Conservation (phyloP, 2,329 filamentous ascomycete species). For the Colletotrichum viniferum region DNA sequence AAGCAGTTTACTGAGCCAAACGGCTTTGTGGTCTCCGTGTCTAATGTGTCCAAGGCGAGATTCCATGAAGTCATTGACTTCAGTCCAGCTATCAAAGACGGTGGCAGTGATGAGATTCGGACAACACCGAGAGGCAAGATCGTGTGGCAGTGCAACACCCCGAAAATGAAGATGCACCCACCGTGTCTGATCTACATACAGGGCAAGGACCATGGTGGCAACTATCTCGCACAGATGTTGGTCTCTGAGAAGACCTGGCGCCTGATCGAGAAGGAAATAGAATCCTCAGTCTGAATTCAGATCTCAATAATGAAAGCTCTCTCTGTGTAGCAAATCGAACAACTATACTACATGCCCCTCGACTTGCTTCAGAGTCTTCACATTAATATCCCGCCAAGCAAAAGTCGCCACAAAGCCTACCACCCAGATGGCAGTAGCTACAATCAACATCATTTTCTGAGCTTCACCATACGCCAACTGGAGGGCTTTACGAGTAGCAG, state of each 20-base stretch:
- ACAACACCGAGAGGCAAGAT: constrained; percentile 6
- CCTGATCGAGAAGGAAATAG: not conserved
- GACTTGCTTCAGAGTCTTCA: not conserved
- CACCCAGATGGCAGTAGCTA: not conserved
- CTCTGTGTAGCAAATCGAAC: not conserved
- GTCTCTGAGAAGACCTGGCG: constrained; percentile 3
- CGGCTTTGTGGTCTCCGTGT: constrained; percentile 8
- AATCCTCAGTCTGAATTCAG: not conserved
- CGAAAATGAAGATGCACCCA: not conserved
- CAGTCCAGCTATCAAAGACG: not conserved
- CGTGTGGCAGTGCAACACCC: constrained; percentile 11
- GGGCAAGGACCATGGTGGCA: constrained; percentile 3
- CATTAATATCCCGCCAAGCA: not conserved
- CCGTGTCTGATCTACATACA: constrained; percentile 10
- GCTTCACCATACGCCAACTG: not conserved
- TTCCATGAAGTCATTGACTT: constrained; percentile 17
- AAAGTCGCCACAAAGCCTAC: not conserved
- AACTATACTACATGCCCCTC: not conserved
- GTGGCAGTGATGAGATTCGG: not conserved
- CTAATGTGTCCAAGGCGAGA: constrained; percentile 10
- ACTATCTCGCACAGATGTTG: constrained; percentile 15
- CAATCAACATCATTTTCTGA: not conserved
- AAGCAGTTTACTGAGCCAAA: constrained; percentile 8
- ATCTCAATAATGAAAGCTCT: not conserved
- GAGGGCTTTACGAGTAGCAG: not conserved